These are phyloP conservation scores for Choiromyces venosus DNA, from an alignment of 495 filamentous ascomycete species.

Conservation along the genomic window DNA sequence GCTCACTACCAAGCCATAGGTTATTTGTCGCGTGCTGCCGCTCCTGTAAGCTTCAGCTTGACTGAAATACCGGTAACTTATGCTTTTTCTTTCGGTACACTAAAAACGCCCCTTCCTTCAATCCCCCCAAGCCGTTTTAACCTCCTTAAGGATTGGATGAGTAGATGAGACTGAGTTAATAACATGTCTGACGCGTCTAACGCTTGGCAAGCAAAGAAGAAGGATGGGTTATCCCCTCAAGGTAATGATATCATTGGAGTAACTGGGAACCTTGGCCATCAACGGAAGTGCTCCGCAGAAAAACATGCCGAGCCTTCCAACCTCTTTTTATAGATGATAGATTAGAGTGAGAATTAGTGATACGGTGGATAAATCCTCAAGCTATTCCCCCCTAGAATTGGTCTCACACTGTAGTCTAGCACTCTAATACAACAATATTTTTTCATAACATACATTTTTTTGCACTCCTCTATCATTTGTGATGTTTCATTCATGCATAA, in stretches of 20 bases:
- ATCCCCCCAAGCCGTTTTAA: background rate
- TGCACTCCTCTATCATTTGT: background rate
- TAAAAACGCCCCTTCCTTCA: background rate
- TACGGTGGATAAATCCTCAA: background rate
- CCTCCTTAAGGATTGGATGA: background rate
- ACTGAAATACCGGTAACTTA: background rate
- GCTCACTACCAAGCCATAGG: background rate
- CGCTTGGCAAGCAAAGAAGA: background rate
- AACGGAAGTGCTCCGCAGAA: background rate
- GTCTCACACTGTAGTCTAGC: too few relatives aligned
- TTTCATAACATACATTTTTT: background rate
- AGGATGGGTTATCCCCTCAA: background rate
- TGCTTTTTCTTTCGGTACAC: background rate
- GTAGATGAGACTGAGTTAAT: background rate
- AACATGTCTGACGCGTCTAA: background rate
- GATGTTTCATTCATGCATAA: background rate
- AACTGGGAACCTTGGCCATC: background rate
- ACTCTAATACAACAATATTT: background rate
- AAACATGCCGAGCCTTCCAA: too few relatives aligned
- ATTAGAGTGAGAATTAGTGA: background rate
- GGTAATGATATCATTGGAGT: background rate
- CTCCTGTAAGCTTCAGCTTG: background rate
- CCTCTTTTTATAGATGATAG: too few relatives aligned
- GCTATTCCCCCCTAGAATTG: too few relatives aligned
- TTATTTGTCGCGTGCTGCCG: background rate